Evolutionary conservation across 495 filamentous ascomycete species (phyloP).

Genomic region (Xylaria intraflava): DNA sequence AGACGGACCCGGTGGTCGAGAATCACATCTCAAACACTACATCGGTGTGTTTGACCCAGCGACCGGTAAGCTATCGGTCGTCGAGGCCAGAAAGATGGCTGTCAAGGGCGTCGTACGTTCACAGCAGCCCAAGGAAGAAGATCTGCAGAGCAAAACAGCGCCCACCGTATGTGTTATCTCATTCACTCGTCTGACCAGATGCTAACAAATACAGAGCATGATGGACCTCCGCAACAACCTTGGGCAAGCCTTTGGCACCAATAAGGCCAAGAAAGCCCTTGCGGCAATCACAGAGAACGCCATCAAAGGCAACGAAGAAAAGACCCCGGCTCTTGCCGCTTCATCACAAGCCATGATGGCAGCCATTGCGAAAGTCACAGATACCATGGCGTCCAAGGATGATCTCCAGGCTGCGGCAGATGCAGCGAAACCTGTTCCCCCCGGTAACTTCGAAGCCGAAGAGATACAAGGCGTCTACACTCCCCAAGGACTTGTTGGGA

Average conservation of each 20-base stretch:
- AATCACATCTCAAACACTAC: slow-evolving; percentile 73
- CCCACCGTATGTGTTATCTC: slow-evolving; percentile 32
- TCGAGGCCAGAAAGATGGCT: slow-evolving; percentile 68
- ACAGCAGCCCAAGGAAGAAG: slow-evolving; percentile 38
- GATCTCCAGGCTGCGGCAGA: slow-evolving; percentile 62
- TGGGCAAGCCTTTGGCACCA: slow-evolving; percentile 86
- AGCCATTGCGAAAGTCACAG: slow-evolving; percentile 52
- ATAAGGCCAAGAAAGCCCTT: slow-evolving; percentile 84
- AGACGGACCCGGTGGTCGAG: slow-evolving; percentile 47
- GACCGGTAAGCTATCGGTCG: slow-evolving; percentile 62
- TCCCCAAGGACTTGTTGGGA: slow-evolving; percentile 58
- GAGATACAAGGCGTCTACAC: slow-evolving; percentile 80
- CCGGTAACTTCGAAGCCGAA: slow-evolving; percentile 61
- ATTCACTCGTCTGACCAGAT: not conserved
- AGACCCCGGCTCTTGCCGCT: slow-evolving; percentile 46
- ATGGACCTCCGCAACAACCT: slow-evolving; percentile 60
- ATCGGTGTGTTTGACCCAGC: slow-evolving; percentile 76
- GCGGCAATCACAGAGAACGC: slow-evolving; percentile 71
- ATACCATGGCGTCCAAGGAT: slow-evolving; percentile 51
- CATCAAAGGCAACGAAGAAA: slow-evolving; percentile 43
- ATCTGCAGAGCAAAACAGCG: slow-evolving; percentile 27
- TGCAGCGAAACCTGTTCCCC: slow-evolving; percentile 69
- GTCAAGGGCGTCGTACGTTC: slow-evolving; percentile 58
- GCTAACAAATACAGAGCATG: slow-evolving; percentile 42
- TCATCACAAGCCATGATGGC: slow-evolving; percentile 57